These are phyloP conservation scores for Candida sp. DNA, from an alignment of 1,139 yeast species.

Conservation along the genomic window DNA sequence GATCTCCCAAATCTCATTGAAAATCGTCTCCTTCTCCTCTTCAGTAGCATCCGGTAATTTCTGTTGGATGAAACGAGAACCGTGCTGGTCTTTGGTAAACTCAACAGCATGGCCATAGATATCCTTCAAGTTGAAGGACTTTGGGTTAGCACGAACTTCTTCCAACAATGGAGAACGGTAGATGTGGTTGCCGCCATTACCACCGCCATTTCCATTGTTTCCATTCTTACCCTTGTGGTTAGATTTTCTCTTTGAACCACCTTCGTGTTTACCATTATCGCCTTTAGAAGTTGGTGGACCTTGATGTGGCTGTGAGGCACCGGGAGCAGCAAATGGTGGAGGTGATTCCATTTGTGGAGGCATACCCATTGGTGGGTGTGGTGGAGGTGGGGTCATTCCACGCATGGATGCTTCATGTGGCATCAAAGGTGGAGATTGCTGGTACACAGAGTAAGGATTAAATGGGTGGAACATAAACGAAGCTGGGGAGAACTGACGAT, in stretches of 20 bases:
- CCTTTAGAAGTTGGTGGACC: slow-evolving; percentile 1
- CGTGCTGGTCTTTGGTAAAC: slow-evolving; percentile 96
- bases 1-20: slow-evolving; percentile 80
- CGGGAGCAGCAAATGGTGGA: not conserved
- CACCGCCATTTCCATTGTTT: slow-evolving; percentile 8
- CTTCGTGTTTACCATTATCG: slow-evolving; percentile 1
- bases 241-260: slow-evolving; percentile 2
- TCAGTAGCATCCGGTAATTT: slow-evolving; percentile 69
- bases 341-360: slow-evolving; percentile 1
- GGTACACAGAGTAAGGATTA: slow-evolving; percentile 51
- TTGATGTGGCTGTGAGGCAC: not conserved
- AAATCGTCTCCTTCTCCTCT: slow-evolving; percentile 79
- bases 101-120: slow-evolving; percentile 90
- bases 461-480: slow-evolving; percentile 54
- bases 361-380: slow-evolving; percentile 4
- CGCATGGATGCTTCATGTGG: slow-evolving; percentile 9
- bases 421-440: slow-evolving; percentile 32
- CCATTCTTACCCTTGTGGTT: slow-evolving; percentile 6
- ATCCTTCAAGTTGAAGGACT: slow-evolving; percentile 68
- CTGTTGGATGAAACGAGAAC: slow-evolving; percentile 95
- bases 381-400: slow-evolving; percentile 15
- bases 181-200: slow-evolving; percentile 44
- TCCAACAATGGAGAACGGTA: slow-evolving; percentile 84
- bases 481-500: slow-evolving; percentile 33
- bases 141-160: slow-evolving; percentile 78